Evolutionary conservation across 768 basidiomycete species (phyloP).

Genomic region (Pluteus cervinus): DNA sequence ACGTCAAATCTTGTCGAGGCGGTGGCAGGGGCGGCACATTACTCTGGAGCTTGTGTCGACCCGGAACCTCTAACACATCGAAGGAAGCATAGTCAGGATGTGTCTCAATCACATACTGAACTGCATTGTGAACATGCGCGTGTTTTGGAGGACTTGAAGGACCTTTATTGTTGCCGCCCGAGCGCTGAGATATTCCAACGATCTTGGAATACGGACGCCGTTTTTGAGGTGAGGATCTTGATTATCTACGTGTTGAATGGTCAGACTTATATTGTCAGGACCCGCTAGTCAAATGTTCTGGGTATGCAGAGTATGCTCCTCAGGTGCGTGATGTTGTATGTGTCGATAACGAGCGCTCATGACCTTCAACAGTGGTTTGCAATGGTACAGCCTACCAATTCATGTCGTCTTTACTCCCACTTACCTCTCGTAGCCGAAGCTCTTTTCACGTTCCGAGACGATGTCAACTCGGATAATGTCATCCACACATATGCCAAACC

Average conservation of each 20-base stretch:
- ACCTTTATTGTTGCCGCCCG: slow-evolving; percentile 52
- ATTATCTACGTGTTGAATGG: not conserved
- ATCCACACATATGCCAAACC: slow-evolving; percentile 53
- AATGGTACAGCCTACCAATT: slow-evolving; percentile 30
- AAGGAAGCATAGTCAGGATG: slow-evolving; percentile 30
- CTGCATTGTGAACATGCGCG: slow-evolving; percentile 36
- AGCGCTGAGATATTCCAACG: slow-evolving; percentile 45
- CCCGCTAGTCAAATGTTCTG: slow-evolving; percentile 42
- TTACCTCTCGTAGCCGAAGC: slow-evolving; percentile 37
- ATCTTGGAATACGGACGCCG: slow-evolving; percentile 48
- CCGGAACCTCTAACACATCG: slow-evolving; percentile 25
- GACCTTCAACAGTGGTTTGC: slow-evolving; percentile 38
- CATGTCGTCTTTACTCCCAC: slow-evolving; percentile 1
- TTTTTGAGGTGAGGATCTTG: slow-evolving; percentile 39
- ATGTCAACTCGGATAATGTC: slow-evolving; percentile 51
- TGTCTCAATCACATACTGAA: slow-evolving; percentile 25
- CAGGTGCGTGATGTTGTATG: slow-evolving; percentile 35
- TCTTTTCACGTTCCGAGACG: slow-evolving; percentile 45
- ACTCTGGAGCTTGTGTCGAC: slow-evolving; percentile 45
- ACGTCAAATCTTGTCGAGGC: slow-evolving; percentile 49
- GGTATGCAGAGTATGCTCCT: slow-evolving; percentile 45
- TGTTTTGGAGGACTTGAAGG: slow-evolving; percentile 52
- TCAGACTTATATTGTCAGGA: slow-evolving; percentile 26
- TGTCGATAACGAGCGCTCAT: slow-evolving; percentile 3
- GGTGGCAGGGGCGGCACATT: slow-evolving; percentile 58